A percentile compares a stretch with the other conserved stretches of the same genome.
These are phyloP conservation scores for Brettanomyces naardenensis DNA, from an alignment of 805 yeast genomes.

Conservation along the genomic window DNA sequence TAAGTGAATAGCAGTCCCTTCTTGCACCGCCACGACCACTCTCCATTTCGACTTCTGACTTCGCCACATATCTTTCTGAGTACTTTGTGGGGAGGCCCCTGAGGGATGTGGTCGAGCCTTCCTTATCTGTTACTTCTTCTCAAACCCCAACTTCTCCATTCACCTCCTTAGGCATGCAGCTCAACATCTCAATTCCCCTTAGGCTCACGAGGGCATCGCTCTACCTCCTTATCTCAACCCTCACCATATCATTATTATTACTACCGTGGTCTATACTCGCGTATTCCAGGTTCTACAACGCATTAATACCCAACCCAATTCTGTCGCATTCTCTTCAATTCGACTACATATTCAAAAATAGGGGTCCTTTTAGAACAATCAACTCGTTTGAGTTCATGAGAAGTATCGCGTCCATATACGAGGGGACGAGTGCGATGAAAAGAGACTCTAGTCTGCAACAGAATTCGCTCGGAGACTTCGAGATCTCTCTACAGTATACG, in stretches of 20 bases:
- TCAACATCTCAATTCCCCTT: slow-evolving; percentile 19
- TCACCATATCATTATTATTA: slow-evolving; percentile 18
- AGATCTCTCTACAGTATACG: slow-evolving; percentile 12
- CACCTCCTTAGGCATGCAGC: too few species aligned
- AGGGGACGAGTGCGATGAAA: neutral
- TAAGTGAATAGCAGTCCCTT: too few species aligned
- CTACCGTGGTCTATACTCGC: slow-evolving; percentile 27
- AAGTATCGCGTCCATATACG: slow-evolving; percentile 6
- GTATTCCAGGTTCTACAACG: slow-evolving; percentile 23
- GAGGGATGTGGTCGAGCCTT: too few species aligned
- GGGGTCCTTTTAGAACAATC: slow-evolving; percentile 17
- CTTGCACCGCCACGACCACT: too few species aligned
- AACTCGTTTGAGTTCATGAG: slow-evolving; percentile 14
- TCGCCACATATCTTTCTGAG: too few species aligned
- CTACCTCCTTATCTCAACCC: slow-evolving; percentile 9
- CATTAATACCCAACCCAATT: slow-evolving; percentile 21
- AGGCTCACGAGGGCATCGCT: slow-evolving; percentile 14
- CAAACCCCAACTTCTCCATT: too few species aligned
- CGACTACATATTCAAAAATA: slow-evolving; percentile 15
- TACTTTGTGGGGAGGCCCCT: too few species aligned
- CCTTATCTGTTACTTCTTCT: too few species aligned
- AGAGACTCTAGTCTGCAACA: neutral
- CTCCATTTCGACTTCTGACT: too few species aligned
- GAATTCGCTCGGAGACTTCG: slow-evolving; percentile 13
- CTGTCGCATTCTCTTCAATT: slow-evolving; percentile 9